Conservation (phyloP, 331 rosid genomes). For the Rhamnella rubrinervis region DNA sequence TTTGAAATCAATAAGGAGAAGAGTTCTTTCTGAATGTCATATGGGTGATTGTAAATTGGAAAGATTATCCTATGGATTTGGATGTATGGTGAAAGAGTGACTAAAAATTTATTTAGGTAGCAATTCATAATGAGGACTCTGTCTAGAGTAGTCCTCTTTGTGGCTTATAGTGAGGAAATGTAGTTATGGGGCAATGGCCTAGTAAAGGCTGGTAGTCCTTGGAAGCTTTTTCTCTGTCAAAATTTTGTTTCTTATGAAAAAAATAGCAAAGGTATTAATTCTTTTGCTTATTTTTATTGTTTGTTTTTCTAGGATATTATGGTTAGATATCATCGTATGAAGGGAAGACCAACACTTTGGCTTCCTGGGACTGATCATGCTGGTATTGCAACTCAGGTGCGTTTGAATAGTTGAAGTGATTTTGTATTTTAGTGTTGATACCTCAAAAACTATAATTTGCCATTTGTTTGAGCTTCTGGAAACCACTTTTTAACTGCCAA, state of each 20-base stretch:
- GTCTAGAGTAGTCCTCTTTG: too few relatives aligned
- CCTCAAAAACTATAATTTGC: not conserved
- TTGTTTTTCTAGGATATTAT: constrained; percentile 74
- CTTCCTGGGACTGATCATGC: constrained; percentile 99
- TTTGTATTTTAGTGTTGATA: constrained; percentile 1
- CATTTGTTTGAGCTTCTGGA: not conserved
- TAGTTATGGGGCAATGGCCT: too few relatives aligned
- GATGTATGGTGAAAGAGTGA: too few relatives aligned
- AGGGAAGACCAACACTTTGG: constrained; percentile 97
- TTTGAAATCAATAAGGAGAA: too few relatives aligned
- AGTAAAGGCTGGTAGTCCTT: not conserved
- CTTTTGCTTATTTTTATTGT: constrained; percentile 10
- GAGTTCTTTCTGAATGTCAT: too few relatives aligned
- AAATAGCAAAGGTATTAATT: not conserved
- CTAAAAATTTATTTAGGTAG: too few relatives aligned
- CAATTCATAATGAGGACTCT: too few relatives aligned
- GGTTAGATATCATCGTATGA: constrained; percentile 95
- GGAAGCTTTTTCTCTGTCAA: not conserved
- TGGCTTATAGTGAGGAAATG: too few relatives aligned
- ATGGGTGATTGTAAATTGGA: too few relatives aligned
- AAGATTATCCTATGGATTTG: too few relatives aligned
- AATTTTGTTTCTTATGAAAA: not conserved
- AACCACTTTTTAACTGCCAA: not conserved
- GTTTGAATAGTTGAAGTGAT: constrained; percentile 21
- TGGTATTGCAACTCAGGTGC: constrained; percentile 98